phyloP scores from a whole-genome alignment of 306 rosid genomes.

The Fragaria nilgerrensis region DNA sequence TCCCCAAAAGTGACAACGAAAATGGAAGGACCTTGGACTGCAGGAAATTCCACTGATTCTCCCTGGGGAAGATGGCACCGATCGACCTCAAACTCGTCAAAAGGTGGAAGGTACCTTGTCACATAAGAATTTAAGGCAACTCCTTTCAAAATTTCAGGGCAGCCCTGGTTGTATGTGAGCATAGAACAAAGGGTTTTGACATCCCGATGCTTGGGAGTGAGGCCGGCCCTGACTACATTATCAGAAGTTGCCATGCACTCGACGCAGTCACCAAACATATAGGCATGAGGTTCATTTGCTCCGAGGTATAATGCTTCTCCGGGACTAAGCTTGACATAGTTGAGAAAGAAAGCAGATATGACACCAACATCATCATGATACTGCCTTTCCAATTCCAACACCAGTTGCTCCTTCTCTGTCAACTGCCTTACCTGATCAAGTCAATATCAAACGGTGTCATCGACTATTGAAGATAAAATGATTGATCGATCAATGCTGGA shows the following conservation, averaged over 20 bases:
- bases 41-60: slow-evolving; percentile 54
- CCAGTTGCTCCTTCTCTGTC: slow-evolving; percentile 75
- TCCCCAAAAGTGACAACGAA: slow-evolving; percentile 60
- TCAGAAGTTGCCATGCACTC: slow-evolving; percentile 99
- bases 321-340: slow-evolving; percentile 76
- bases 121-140: slow-evolving; percentile 52
- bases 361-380: slow-evolving; percentile 86
- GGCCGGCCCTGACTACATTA: slow-evolving; percentile 95
- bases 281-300: slow-evolving; percentile 91
- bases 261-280: slow-evolving; percentile 70
- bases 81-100: slow-evolving; percentile 89
- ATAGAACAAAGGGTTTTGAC: slow-evolving; percentile 89
- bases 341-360: slow-evolving; percentile 85
- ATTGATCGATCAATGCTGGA: no score
- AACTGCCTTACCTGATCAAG: slow-evolving; percentile 66
- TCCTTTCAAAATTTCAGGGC: slow-evolving; percentile 76
- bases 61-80: slow-evolving; percentile 61
- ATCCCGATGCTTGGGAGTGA: slow-evolving; percentile 84
- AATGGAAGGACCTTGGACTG: slow-evolving; percentile 77
- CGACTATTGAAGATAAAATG: neutral
- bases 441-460: neutral
- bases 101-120: slow-evolving; percentile 69
- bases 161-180: slow-evolving; percentile 66
- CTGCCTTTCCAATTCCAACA: slow-evolving; percentile 72
- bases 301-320: slow-evolving; percentile 89